Evolutionary conservation across 2,329 filamentous ascomycete genomes (phyloP).

Genomic region (Chrysosporium queenslandicum): DNA sequence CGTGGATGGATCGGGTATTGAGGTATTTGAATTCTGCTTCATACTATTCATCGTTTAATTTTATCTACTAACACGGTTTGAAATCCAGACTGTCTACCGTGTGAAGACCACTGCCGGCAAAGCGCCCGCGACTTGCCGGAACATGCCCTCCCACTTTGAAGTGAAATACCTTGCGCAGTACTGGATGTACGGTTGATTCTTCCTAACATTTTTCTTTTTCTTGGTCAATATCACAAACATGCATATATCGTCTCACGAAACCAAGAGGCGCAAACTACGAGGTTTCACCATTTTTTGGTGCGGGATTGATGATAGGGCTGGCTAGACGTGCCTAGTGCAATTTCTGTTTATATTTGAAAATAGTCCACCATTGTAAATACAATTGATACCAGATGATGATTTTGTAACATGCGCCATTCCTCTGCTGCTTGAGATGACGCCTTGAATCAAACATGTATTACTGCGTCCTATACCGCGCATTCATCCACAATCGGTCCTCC

Average conservation of each 20-base stretch:
- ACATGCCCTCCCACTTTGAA: constrained; percentile 24
- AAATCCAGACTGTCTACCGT: constrained; percentile 34
- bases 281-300: not conserved
- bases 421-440: too few relatives aligned
- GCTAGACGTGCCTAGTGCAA: not conserved
- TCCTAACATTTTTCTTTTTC: too few relatives aligned
- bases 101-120: constrained; percentile 32
- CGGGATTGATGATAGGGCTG: not conserved
- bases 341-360: not conserved
- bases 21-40: constrained; percentile 21
- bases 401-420: too few relatives aligned
- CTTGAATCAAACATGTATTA: too few relatives aligned
- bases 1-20: constrained; percentile 23
- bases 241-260: not conserved
- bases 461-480: too few relatives aligned
- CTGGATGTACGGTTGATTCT: constrained; percentile 33
- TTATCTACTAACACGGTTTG: not conserved
- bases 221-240: not conserved
- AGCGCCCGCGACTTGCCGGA: constrained; percentile 28
- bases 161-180: constrained; percentile 37
- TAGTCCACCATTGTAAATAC: not conserved
- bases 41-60: not conserved
- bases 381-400: too few relatives aligned
- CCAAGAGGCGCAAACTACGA: not conserved
- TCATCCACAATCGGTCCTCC: too few relatives aligned